Evolutionary conservation across 345 rosid species (phyloP), one percentile per base, ranked within the genome.

Genomic region (Hibiscus syriacus): DNA sequence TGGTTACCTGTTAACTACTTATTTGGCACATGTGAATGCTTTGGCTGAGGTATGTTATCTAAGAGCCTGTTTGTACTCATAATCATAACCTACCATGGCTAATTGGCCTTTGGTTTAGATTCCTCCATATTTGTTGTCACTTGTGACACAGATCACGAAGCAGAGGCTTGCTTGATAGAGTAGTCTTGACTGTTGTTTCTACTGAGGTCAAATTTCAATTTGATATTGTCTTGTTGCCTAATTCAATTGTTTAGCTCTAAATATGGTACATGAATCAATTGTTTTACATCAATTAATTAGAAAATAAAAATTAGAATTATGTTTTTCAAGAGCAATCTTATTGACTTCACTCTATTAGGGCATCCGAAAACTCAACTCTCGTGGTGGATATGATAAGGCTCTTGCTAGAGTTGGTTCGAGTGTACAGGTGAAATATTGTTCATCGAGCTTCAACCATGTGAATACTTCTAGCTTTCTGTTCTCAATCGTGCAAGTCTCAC

Each of bases 161-260:
- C 87, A 80, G 73, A 87, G 92, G 72, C 96, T 98, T 73, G 82
- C 86, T 27, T 50, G 87, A 87, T 56, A 87, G 93, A 80, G 99
- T 97, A 83, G 99, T n/a, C n/a, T n/a, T n/a, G 70, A 91, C 93
- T 76, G 96, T 94, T 82, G 99, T 98, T 71, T 91, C 99, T 72
- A 92, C 96, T 12, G 96, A 94, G 80, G 96, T 91, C 69, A 94
- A 89, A 80, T 91, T 91, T 82, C 92, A 91, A 81, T 95, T 94
- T 64, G 96, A 91, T 76, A 85, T 94, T 60, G 99, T 96, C 91
- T 80, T 64, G 83, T 74, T 66, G 46, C 52, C 38, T 55, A 39
- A 55, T 55, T 7, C 41, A 19, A 66, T 50, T 23, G 22, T 13
- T 54, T 3, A 16, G 26, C n/a, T 14, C 61, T 19, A 29, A 48